phyloP scores from a whole-genome alignment of 139 green algal species.

The Tetradesmus lagerheimii region DNA sequence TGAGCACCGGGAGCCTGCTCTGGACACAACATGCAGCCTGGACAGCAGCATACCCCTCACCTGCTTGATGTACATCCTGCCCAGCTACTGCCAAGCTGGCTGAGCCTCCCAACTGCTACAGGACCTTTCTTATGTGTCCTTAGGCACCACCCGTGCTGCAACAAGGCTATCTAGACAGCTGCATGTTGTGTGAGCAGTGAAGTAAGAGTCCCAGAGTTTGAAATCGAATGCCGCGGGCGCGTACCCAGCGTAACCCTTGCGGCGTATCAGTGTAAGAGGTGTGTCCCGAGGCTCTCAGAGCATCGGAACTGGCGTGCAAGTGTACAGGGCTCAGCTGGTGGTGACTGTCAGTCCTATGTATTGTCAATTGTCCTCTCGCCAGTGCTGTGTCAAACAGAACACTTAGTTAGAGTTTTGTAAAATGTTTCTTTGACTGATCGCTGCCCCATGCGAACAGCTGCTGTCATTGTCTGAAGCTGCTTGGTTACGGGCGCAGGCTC shows the following conservation, averaged over 20 bases:
- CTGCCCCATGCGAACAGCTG: background rate
- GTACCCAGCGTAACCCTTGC: background rate
- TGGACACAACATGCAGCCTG: background rate
- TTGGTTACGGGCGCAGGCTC: background rate
- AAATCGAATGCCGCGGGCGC: background rate
- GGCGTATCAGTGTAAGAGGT: too few relatives aligned
- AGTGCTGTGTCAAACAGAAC: too few relatives aligned
- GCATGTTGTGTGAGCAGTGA: background rate
- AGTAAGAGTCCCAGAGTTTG: background rate
- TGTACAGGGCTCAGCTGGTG: background rate
- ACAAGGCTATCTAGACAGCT: background rate
- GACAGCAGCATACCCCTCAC: slow-evolving; percentile 14
- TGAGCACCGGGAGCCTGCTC: background rate
- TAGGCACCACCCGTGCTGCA: background rate
- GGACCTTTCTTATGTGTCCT: background rate
- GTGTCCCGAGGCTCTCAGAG: background rate
- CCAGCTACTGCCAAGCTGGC: background rate
- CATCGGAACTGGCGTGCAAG: background rate
- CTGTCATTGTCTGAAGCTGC: background rate
- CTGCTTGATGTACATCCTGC: slow-evolving; percentile 81
- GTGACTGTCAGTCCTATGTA: background rate
- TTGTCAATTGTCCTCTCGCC: background rate
- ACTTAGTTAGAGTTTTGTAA: too few relatives aligned
- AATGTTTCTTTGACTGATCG: background rate
- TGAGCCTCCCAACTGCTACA: background rate